phyloP scores from a whole-genome alignment of 192 early-diverging fungal genomes.

The Thamnidium elegans region DNA sequence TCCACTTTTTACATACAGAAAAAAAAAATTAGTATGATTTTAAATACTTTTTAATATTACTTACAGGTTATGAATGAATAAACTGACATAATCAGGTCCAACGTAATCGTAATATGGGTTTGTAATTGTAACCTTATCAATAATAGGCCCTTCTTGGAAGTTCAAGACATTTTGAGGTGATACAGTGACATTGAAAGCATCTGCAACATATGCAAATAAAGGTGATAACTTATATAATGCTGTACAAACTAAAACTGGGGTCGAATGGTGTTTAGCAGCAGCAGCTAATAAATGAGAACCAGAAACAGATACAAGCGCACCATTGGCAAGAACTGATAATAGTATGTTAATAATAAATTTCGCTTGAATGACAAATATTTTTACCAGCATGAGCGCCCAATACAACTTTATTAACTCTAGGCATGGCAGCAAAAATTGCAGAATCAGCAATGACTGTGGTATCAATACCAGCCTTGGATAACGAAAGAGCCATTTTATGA shows the following conservation, averaged over 20 bases:
- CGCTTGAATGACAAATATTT: too few species aligned
- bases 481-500: slow-evolving; percentile 76
- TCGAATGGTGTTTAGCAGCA: slow-evolving; percentile 90
- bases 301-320: slow-evolving; percentile 80
- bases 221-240: slow-evolving; percentile 90
- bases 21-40: neutral
- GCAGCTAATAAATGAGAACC: slow-evolving; percentile 83
- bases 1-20: neutral
- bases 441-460: slow-evolving; percentile 91
- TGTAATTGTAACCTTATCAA: slow-evolving; percentile 73
- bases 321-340: slow-evolving; percentile 76
- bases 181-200: slow-evolving; percentile 75
- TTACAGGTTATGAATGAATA: slow-evolving; percentile 90
- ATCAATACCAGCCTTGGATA: slow-evolving; percentile 80
- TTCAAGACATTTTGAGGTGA: slow-evolving; percentile 78
- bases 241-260: slow-evolving; percentile 89
- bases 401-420: slow-evolving; percentile 96
- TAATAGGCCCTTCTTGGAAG: slow-evolving; percentile 79
- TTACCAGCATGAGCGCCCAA: slow-evolving; percentile 79
- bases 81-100: slow-evolving; percentile 81
- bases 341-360: too few species aligned
- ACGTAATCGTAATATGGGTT: slow-evolving; percentile 94
- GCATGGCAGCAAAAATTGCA: slow-evolving; percentile 96
- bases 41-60: slow-evolving; percentile 15
- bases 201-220: slow-evolving; percentile 85